These are phyloP conservation scores for Coemansia sp. DNA, from an alignment of 192 early-diverging fungal species.

Conservation along the genomic window DNA sequence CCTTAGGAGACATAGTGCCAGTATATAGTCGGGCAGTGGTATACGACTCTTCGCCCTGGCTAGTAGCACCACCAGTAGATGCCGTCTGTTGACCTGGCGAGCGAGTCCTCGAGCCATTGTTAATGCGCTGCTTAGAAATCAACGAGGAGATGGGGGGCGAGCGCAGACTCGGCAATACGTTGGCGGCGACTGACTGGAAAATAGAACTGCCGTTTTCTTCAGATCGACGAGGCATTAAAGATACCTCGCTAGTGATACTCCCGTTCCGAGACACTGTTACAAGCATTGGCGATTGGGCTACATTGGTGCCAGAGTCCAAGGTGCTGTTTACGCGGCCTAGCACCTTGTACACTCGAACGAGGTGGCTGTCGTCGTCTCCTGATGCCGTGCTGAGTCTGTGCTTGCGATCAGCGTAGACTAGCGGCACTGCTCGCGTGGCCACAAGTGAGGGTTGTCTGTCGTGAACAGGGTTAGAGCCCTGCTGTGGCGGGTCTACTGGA, in stretches of 20 bases:
- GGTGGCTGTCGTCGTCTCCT: conserved; percentile 16
- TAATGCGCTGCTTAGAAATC: background rate
- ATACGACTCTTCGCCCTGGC: conserved; percentile 24
- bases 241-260: conserved; percentile 34
- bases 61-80: conserved; percentile 9
- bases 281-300: conserved; percentile 33
- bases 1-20: conserved; percentile 12
- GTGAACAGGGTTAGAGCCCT: background rate
- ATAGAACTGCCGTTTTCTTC: conserved; percentile 10
- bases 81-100: conserved; percentile 1
- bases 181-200: background rate
- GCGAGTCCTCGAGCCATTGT: background rate
- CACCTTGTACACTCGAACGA: conserved; percentile 11
- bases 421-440: conserved; percentile 1
- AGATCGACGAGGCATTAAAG: conserved; percentile 15
- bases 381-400: conserved; percentile 21
- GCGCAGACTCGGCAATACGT: background rate
- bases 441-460: background rate
- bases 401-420: background rate
- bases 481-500: background rate
- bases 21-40: conserved; percentile 26
- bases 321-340: conserved; percentile 9
- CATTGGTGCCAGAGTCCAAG: conserved; percentile 2
- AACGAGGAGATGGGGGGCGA: background rate
- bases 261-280: conserved; percentile 43